Evolutionary conservation across 768 basidiomycete species (phyloP), one percentile per base, ranked within the genome.

Genomic region (Leccinellum luteum): DNA sequence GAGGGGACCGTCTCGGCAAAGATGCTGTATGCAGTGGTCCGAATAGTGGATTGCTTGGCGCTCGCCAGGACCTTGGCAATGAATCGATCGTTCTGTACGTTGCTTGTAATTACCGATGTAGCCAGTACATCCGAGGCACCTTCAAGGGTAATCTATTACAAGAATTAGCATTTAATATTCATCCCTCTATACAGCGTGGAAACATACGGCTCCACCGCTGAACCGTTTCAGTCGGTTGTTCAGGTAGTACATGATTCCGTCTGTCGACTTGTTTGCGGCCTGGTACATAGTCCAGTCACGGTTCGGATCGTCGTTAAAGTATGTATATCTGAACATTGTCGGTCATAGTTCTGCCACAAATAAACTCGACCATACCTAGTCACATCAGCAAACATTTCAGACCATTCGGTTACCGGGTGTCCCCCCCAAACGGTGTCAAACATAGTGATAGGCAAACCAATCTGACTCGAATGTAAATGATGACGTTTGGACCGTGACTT

Each of bases 1-100:
- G 83, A 83, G 4, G 85, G 83, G 12, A 87, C 77, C 15, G 78
- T 66, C 48, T 85, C 80, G 6, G 78, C 76, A 60, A 88, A 81
- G 8, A 84, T 71, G 27, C 75, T 73, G 14, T 73, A 69, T 1
- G 83, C 78, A n/a, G 85, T 66, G 17, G 78, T 52, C 67, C 60
- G 71, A 55, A 58, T 63, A 34, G 58, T 66, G 27, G 50, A 28
- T 14, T 56, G 19, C 38, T 52, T 47, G 12, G 17, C 6, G 6
- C 19, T 49, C 19, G 44, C 21, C 8, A 73, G 19, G 21, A 65
- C 44, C 2, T 57, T 60, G 48, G 59, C 14, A 25, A 70, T 54
- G 51, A 70, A 58, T n/a, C 15, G 41, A 43, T 62, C 71, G 1
- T 68, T 64, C 23, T 60, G 64, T 17, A 65, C 65, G 15, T 70